phyloP scores from a whole-genome alignment of 257 asterid species.

The Ligustrum vulgare region DNA sequence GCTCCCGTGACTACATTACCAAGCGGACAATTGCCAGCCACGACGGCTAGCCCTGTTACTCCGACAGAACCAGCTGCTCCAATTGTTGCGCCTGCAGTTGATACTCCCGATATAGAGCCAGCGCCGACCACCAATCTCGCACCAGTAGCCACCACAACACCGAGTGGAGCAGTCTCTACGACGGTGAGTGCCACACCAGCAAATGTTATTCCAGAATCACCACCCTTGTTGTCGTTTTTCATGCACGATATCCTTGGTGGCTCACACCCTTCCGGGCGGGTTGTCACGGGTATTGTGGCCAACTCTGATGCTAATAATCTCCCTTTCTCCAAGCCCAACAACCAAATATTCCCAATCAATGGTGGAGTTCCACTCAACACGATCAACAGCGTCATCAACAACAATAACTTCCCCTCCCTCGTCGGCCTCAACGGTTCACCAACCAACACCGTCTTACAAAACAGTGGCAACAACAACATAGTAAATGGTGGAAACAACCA shows the following conservation, averaged over 20 bases:
- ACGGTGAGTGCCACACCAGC: neutral
- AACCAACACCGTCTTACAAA: constrained; percentile 48
- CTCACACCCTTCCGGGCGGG: constrained; percentile 78
- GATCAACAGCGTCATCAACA: constrained; percentile 63
- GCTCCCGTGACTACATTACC: neutral
- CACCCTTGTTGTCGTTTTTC: constrained; percentile 46
- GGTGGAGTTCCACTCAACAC: constrained; percentile 94
- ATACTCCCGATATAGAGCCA: neutral
- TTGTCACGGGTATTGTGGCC: constrained; percentile 72
- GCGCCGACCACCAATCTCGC: neutral
- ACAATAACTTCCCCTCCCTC: constrained; percentile 79
- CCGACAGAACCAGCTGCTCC: neutral
- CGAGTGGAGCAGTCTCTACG: neutral
- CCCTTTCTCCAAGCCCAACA: constrained; percentile 77
- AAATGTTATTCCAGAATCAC: constrained; percentile 26
- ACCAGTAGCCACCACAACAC: neutral
- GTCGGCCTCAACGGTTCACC: constrained; percentile 73
- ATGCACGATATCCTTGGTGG: constrained; percentile 93
- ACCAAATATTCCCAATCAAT: constrained; percentile 66
- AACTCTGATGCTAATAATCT: constrained; percentile 65
- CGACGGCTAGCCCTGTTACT: neutral
- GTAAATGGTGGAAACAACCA: constrained; percentile 41
- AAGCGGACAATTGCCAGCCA: constrained; percentile 43
- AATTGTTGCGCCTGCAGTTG: neutral
- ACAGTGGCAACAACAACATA: constrained; percentile 44